Evolutionary conservation across 2,329 filamentous ascomycete species (phyloP).

Genomic region (Aspergillus fischeri): DNA sequence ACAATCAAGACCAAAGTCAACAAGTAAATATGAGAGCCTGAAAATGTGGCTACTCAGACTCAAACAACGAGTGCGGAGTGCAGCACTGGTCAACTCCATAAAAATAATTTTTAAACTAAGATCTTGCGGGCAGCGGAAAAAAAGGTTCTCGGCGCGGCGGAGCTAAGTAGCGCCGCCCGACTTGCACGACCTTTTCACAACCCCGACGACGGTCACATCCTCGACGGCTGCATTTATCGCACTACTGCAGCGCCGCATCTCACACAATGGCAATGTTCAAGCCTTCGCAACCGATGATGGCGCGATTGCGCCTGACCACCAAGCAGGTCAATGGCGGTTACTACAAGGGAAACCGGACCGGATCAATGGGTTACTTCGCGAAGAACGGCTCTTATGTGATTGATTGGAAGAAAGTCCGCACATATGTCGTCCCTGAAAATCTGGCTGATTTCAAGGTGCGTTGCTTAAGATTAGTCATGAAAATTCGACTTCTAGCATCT

Average conservation of each 20-base stretch:
- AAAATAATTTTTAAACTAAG: conserved; percentile 25
- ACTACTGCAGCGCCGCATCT: not conserved
- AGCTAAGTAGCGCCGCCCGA: conserved; percentile 22
- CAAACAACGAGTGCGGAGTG: conserved; percentile 4
- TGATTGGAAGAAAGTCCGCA: conserved; percentile 83
- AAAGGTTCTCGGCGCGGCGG: conserved; percentile 33
- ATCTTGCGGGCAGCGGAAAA: conserved; percentile 21
- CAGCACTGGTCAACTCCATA: conserved; percentile 2
- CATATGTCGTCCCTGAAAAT: conserved; percentile 73
- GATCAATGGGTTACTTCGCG: conserved; percentile 81
- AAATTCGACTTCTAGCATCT: not conserved
- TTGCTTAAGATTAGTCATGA: not conserved
- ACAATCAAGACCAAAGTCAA: conserved; percentile 2
- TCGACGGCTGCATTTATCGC: conserved; percentile 1
- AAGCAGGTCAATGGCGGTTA: conserved; percentile 91
- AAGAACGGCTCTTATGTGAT: conserved; percentile 60
- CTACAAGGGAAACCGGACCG: conserved; percentile 94
- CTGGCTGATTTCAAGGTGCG: conserved; percentile 68
- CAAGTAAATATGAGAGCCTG: conserved; percentile 7
- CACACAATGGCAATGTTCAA: conserved; percentile 37
- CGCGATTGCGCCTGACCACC: conserved; percentile 78
- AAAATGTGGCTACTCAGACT: conserved; percentile 12
- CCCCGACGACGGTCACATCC: conserved; percentile 1
- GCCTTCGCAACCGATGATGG: conserved; percentile 52
- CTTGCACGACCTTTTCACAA: conserved; percentile 24